phyloP scores from a whole-genome alignment of 805 yeast genomes.

The Wickerhamia fluorescens region DNA sequence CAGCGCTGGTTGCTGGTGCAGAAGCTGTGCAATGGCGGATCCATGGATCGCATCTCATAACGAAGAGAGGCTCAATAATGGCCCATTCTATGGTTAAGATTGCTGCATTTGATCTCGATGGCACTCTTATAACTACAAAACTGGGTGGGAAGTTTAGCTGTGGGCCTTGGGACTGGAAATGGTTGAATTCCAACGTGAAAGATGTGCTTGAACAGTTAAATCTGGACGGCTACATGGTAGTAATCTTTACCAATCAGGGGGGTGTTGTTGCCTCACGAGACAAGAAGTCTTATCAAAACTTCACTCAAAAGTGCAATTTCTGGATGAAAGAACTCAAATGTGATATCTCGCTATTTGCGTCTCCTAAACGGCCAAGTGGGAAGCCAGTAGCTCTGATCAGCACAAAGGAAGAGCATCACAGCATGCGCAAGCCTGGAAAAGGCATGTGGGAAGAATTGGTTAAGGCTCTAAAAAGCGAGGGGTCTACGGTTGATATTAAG shows the following conservation, averaged over 20 bases:
- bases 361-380: slow-evolving; percentile 47
- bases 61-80: slow-evolving; percentile 3
- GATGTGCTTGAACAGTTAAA: slow-evolving; percentile 14
- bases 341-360: slow-evolving; percentile 47
- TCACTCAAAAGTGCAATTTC: slow-evolving; percentile 34
- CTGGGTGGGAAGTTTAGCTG: slow-evolving; percentile 53
- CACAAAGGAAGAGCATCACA: slow-evolving; percentile 15
- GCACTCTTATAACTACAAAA: slow-evolving; percentile 63
- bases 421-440: slow-evolving; percentile 62
- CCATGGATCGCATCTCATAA: slow-evolving; percentile 5
- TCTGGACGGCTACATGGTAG: slow-evolving; percentile 35
- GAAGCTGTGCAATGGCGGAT: too few species aligned
- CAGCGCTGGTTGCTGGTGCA: too few species aligned
- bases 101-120: slow-evolving; percentile 83
- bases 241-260: slow-evolving; percentile 85
- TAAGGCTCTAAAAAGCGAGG: slow-evolving; percentile 26
- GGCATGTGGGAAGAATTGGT: slow-evolving; percentile 70
- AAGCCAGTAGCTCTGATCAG: slow-evolving; percentile 8
- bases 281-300: slow-evolving; percentile 31
- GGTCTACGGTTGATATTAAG: slow-evolving; percentile 28
- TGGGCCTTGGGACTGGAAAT: slow-evolving; percentile 67
- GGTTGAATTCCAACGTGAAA: slow-evolving; percentile 24
- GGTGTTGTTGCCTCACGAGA: slow-evolving; percentile 39
- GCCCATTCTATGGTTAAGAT: too few species aligned
- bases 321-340: slow-evolving; percentile 22